Evolutionary conservation across 2,329 filamentous ascomycete species (phyloP).

Genomic region (Pseudohalonectria lignicola): DNA sequence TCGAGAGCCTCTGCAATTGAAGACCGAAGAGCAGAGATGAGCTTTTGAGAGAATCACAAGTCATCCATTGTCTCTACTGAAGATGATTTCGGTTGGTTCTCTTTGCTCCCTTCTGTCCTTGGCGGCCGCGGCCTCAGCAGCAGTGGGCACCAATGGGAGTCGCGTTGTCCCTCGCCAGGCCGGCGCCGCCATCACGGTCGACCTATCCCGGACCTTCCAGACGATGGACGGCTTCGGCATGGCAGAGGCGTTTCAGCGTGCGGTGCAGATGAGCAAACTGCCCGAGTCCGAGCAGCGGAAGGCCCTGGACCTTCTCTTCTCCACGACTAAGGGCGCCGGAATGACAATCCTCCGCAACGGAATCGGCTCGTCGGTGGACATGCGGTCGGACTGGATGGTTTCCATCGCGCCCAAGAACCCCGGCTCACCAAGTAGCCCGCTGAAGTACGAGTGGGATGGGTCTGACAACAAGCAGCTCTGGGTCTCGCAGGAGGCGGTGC

Average conservation of each 20-base stretch:
- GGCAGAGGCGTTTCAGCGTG: slow-evolving; percentile 27
- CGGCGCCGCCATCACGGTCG: slow-evolving; percentile 18
- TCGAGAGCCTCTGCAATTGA: no score
- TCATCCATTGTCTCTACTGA: no score
- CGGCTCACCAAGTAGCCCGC: slow-evolving; percentile 14
- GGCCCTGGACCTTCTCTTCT: slow-evolving; percentile 25
- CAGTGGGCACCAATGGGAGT: no score
- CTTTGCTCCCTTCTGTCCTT: no score
- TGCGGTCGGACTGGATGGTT: slow-evolving; percentile 20
- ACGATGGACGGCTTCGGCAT: slow-evolving; percentile 29
- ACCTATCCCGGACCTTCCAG: slow-evolving; percentile 16
- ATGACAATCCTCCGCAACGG: slow-evolving; percentile 29
- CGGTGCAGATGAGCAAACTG: slow-evolving; percentile 17
- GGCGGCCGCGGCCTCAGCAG: no score
- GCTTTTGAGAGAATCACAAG: no score
- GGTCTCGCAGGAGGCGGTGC: slow-evolving; percentile 24
- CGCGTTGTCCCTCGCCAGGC: slow-evolving; percentile 5
- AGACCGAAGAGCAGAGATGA: no score
- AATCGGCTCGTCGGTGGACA: slow-evolving; percentile 24
- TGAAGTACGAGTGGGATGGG: slow-evolving; percentile 20
- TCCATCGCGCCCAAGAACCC: slow-evolving; percentile 21
- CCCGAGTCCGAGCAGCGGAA: slow-evolving; percentile 19
- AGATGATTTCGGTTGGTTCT: no score
- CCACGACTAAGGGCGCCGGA: slow-evolving; percentile 16
- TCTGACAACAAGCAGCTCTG: slow-evolving; percentile 29